Evolutionary conservation across 208 protist species (phyloP).

Genomic region (Vickermania ingenoplastis): DNA sequence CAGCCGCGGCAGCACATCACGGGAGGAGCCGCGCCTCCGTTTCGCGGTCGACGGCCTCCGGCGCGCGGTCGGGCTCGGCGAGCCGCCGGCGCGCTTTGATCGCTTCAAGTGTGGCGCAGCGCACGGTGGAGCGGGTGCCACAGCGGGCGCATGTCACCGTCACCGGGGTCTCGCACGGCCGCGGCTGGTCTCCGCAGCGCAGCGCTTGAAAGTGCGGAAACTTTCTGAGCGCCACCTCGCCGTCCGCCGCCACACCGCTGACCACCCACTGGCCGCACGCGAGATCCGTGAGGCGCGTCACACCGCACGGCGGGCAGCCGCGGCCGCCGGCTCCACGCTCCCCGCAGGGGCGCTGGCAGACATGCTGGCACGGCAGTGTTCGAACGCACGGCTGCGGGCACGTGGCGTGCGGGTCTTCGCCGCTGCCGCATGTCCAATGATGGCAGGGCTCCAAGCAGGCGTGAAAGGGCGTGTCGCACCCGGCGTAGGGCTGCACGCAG

Average conservation of each 20-base stretch:
- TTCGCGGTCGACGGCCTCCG: conserved; percentile 9
- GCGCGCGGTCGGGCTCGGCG: conserved; percentile 8
- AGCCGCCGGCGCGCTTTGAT: background rate
- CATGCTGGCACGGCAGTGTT: conserved; percentile 55
- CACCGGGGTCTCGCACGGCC: conserved; percentile 38
- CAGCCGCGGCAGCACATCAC: conserved; percentile 65
- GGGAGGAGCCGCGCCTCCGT: conserved; percentile 16
- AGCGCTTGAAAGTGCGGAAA: conserved; percentile 68
- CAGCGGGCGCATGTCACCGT: conserved; percentile 59
- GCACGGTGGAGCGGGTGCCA: conserved; percentile 32
- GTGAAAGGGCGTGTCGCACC: conserved; percentile 51
- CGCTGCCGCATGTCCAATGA: conserved; percentile 1
- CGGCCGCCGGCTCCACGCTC: conserved; percentile 9
- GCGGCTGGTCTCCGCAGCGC: conserved; percentile 39
- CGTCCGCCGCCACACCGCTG: conserved; percentile 33
- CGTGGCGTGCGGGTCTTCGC: conserved; percentile 18
- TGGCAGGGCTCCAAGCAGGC: conserved; percentile 68
- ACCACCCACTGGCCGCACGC: conserved; percentile 76
- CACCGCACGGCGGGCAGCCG: conserved; percentile 54
- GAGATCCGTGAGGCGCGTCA: conserved; percentile 53
- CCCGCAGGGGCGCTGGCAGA: conserved; percentile 53
- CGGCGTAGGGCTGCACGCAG: conserved; percentile 52
- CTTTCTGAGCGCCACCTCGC: conserved; percentile 23
- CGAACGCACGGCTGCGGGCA: conserved; percentile 73
- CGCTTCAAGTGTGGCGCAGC: conserved; percentile 16